Conservation (phyloP, 1,139 yeast species). For the Lizanozyma gosingica region DNA sequence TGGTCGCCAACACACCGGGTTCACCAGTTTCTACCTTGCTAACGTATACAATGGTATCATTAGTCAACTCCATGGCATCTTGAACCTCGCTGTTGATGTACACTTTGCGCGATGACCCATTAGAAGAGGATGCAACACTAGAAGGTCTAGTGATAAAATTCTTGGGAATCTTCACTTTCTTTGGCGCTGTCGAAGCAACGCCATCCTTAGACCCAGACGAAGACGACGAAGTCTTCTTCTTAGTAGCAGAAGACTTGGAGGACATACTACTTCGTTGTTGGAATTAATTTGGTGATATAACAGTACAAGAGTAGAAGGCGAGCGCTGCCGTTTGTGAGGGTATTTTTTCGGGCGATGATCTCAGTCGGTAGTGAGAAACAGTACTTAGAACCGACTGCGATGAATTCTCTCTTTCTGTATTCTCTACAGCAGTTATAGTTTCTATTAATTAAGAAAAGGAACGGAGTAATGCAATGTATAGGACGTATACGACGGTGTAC, state of each 20-base stretch:
- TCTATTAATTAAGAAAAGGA: too few relatives aligned
- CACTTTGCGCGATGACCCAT: conserved; percentile 30
- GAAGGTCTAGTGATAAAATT: conserved; percentile 55
- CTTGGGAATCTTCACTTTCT: conserved; percentile 39
- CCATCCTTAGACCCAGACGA: conserved; percentile 10
- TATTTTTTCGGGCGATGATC: too few relatives aligned
- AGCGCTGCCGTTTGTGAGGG: too few relatives aligned
- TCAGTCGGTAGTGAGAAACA: too few relatives aligned
- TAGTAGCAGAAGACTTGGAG: conserved; percentile 3
- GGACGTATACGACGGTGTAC: too few relatives aligned
- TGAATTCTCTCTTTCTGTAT: too few relatives aligned
- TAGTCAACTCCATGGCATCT: conserved; percentile 41
- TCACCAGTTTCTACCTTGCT: conserved; percentile 36
- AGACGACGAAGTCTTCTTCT: conserved; percentile 18
- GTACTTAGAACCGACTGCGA: too few relatives aligned
- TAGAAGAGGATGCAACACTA: conserved; percentile 11
- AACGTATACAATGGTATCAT: conserved; percentile 48
- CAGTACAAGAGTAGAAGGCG: too few relatives aligned
- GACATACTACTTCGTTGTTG: too few relatives aligned
- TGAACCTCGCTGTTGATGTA: conserved; percentile 45
- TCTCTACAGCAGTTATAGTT: too few relatives aligned
- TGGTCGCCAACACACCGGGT: conserved; percentile 38
- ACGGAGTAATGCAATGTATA: too few relatives aligned
- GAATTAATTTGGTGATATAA: too few relatives aligned
- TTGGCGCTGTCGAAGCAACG: conserved; percentile 15